A percentile compares a stretch with the other conserved stretches of the same genome.
Conservation (phyloP, 768 basidiomycete genomes). For the Strobilomyces dryophilus region DNA sequence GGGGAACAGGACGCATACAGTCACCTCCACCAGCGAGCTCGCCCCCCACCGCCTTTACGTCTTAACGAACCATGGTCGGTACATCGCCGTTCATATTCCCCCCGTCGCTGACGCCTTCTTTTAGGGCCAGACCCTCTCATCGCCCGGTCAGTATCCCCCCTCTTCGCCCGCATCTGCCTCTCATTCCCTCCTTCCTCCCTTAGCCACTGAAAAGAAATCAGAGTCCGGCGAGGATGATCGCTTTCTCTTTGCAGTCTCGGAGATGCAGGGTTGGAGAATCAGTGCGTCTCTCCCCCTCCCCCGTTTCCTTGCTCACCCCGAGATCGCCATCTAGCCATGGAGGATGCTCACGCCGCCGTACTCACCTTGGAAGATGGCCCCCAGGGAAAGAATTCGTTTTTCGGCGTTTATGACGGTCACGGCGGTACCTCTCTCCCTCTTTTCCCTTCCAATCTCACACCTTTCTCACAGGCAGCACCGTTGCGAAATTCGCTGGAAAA, state of each 20-base stretch:
- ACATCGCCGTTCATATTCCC: not conserved
- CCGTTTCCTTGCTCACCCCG: not conserved
- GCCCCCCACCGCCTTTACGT: conserved; percentile 17
- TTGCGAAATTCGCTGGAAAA: conserved; percentile 84
- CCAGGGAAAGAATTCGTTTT: conserved; percentile 66
- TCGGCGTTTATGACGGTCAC: conserved; percentile 98
- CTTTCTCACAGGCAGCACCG: conserved; percentile 57
- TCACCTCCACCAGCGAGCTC: not conserved
- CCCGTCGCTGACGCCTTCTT: conserved; percentile 1
- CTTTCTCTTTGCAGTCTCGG: conserved; percentile 74
- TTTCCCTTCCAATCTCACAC: not conserved
- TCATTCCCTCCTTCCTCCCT: not conserved
- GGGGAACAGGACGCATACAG: conserved; percentile 10
- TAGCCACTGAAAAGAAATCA: conserved; percentile 82
- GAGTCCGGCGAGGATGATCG: conserved; percentile 66
- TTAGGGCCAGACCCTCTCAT: conserved; percentile 84
- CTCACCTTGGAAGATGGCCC: conserved; percentile 58
- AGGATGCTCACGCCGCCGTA: conserved; percentile 84
- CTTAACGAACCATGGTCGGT: conserved; percentile 30
- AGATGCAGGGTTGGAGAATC: conserved; percentile 99
- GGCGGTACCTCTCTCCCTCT: conserved; percentile 58
- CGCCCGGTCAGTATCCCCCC: conserved; percentile 53
- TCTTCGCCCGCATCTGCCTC: not conserved
- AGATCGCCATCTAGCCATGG: conserved; percentile 71
- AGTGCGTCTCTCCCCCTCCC: conserved; percentile 53